phyloP scores from a whole-genome alignment of 805 yeast species.

The Saturnispora kantuleensis region DNA sequence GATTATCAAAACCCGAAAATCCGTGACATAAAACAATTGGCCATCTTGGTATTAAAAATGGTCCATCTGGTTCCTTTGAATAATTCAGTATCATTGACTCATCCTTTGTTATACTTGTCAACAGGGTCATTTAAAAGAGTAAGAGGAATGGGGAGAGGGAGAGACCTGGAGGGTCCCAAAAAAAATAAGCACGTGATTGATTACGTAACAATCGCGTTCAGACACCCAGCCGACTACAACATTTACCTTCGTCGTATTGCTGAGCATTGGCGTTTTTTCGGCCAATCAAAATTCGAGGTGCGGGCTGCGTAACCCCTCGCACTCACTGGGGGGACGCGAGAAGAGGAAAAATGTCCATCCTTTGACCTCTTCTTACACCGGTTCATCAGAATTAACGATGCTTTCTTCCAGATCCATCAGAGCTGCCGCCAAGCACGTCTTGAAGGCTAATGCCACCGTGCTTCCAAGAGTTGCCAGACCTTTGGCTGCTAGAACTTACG shows the following conservation, averaged over 20 bases:
- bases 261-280: not conserved
- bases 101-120: not conserved
- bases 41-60: conserved; percentile 10
- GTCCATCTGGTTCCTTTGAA: not conserved
- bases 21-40: conserved; percentile 20
- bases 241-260: not conserved
- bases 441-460: conserved; percentile 41
- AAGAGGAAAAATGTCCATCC: conserved; percentile 9
- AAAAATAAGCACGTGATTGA: not conserved
- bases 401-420: conserved; percentile 82
- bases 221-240: no score
- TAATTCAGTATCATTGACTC: not conserved
- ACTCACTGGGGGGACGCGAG: not conserved
- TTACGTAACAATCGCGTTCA: not conserved
- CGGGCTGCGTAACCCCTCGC: conserved; percentile 8
- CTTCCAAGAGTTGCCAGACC: conserved; percentile 60
- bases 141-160: no score
- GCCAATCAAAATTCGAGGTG: conserved; percentile 7
- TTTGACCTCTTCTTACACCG: conserved; percentile 1
- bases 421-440: conserved; percentile 74
- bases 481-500: conserved; percentile 65
- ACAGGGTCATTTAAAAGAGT: not conserved
- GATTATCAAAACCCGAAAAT: conserved; percentile 16
- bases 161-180: no score
- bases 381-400: conserved; percentile 34